Evolutionary conservation across 225 moss, liverwort and hornwort species (phyloP).

Genomic region (Rhytidiadelphus loreus): DNA sequence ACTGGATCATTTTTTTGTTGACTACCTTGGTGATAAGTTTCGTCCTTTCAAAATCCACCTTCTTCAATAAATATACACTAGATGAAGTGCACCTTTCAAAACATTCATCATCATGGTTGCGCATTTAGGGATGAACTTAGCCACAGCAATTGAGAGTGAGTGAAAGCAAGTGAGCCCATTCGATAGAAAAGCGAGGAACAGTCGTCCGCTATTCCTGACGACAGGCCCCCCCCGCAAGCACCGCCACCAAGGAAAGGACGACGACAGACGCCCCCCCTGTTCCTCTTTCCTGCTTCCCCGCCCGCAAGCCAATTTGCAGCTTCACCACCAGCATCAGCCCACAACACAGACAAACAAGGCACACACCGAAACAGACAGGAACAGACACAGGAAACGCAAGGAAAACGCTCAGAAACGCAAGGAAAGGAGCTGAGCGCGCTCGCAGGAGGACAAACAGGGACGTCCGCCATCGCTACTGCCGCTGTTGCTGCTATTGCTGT

Average conservation of each 20-base stretch:
- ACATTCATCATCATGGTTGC: background rate
- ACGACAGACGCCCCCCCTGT: background rate
- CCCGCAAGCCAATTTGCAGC: background rate
- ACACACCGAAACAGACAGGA: too few relatives aligned
- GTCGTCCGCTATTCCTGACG: background rate
- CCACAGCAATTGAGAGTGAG: background rate
- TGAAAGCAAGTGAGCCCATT: background rate
- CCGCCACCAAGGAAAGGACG: background rate
- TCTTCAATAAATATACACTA: background rate
- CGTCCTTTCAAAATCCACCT: background rate
- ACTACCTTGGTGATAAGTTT: too few relatives aligned
- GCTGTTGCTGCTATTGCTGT: background rate
- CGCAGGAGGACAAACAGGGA: background rate
- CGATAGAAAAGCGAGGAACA: background rate
- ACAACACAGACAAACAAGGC: background rate
- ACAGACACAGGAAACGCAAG: background rate
- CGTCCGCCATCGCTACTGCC: background rate
- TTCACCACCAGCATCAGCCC: background rate
- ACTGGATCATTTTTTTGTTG: background rate
- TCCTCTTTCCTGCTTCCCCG: background rate
- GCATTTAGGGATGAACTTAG: background rate
- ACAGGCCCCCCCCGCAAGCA: background rate
- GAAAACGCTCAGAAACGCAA: background rate
- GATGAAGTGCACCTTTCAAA: fast-evolving
- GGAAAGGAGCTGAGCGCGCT: background rate